Conservation (phyloP, 2,329 filamentous ascomycete species). For the Phaeosphaeria sp. region DNA sequence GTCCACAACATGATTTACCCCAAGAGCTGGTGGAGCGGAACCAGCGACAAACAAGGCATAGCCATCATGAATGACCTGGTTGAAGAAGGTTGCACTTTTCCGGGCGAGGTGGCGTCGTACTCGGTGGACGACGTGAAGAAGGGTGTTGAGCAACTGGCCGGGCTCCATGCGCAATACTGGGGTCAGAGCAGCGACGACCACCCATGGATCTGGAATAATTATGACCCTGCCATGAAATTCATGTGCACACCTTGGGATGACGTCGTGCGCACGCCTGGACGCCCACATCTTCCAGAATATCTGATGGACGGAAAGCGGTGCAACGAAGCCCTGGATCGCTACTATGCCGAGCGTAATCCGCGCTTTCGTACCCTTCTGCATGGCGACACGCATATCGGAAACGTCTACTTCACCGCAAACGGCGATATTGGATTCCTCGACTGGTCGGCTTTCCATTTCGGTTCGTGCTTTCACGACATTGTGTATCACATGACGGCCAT, state of each 20-base stretch:
- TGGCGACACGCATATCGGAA: not conserved
- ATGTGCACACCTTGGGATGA: not conserved
- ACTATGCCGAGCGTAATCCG: not conserved
- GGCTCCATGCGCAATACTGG: not conserved
- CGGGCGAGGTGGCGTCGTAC: not conserved
- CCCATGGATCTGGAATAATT: not conserved
- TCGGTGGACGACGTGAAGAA: not conserved
- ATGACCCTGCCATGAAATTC: not conserved
- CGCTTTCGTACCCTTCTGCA: not conserved
- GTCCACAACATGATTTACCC: not conserved
- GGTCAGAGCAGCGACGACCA: not conserved
- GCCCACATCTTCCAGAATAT: not conserved
- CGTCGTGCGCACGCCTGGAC: not conserved
- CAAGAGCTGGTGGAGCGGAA: not conserved
- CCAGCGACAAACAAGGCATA: not conserved
- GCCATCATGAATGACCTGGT: not conserved
- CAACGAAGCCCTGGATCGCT: not conserved
- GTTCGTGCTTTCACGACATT: not conserved
- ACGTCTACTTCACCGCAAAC: not conserved
- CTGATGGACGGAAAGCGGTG: not conserved
- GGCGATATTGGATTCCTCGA: not conserved
- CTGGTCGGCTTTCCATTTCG: not conserved
- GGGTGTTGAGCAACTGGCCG: not conserved
- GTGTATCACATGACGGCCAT: not conserved
- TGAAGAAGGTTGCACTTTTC: not conserved